phyloP scores from a whole-genome alignment of 1,139 yeast species.

The Saccharomyces hybrid region DNA sequence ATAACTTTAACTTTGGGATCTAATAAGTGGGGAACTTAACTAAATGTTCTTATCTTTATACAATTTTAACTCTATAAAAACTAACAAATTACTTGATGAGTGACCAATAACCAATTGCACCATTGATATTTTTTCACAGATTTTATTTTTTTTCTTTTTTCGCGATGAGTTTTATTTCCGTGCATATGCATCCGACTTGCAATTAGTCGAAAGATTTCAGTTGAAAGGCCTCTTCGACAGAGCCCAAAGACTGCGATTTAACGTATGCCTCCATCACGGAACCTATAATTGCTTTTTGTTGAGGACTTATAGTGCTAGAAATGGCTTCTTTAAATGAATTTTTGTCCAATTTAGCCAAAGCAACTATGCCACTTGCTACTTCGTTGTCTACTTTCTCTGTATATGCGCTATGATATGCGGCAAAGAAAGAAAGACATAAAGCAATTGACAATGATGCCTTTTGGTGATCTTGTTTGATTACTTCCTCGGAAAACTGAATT shows the following conservation, averaged over 20 bases:
- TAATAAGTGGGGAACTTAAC: neutral
- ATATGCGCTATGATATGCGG: slow-evolving; percentile 29
- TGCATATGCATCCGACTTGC: neutral
- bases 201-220: slow-evolving; percentile 7
- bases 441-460: slow-evolving; percentile 31
- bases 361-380: slow-evolving; percentile 39
- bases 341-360: slow-evolving; percentile 44
- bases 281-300: slow-evolving; percentile 22
- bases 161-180: neutral
- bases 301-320: slow-evolving; percentile 32
- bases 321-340: slow-evolving; percentile 49
- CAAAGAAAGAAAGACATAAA: slow-evolving; percentile 48
- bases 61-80: neutral
- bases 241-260: neutral
- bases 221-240: slow-evolving; percentile 2
- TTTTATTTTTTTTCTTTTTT: neutral
- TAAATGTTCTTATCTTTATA: neutral
- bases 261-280: neutral
- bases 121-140: neutral
- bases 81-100: neutral
- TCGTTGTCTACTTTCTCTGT: slow-evolving; percentile 33
- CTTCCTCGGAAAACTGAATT: neutral
- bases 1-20: neutral
- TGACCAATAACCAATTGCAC: neutral
- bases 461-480: neutral